These are phyloP conservation scores for Rosa hybrid DNA, from an alignment of 331 rosid species.

Conservation along the genomic window DNA sequence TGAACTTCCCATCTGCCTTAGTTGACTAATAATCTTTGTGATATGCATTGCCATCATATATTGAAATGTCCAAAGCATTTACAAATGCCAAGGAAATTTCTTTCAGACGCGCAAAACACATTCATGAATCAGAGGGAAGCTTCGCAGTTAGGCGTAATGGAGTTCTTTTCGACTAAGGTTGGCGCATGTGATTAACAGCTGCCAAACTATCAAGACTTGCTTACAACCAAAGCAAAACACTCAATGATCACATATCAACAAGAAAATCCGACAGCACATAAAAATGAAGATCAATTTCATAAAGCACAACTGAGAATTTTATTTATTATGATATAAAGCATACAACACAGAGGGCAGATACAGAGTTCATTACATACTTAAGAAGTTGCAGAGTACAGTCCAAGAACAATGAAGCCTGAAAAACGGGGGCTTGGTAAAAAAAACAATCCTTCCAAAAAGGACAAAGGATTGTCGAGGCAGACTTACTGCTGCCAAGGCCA, in stretches of 20 bases:
- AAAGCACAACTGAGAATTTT: conserved; percentile 30
- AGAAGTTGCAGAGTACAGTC: conserved; percentile 48
- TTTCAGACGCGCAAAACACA: neutral
- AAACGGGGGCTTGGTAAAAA: conserved; percentile 62
- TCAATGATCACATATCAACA: neutral
- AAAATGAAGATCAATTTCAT: neutral
- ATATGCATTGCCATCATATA: neutral
- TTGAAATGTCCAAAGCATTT: neutral
- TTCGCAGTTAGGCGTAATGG: neutral
- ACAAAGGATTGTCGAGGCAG: conserved; percentile 68
- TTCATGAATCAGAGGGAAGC: neutral
- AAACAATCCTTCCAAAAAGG: conserved; percentile 48
- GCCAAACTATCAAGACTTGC: neutral
- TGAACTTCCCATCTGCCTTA: neutral
- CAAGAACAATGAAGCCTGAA: conserved; percentile 52
- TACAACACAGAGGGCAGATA: conserved; percentile 52
- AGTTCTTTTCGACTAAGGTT: neutral
- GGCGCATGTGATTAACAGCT: neutral
- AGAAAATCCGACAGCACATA: neutral
- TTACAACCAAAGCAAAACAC: neutral
- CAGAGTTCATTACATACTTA: conserved; percentile 33
- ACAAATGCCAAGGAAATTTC: neutral
- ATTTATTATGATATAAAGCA: conserved; percentile 35
- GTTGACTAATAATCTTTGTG: neutral
- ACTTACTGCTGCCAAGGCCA: conserved; percentile 77